phyloP scores from a whole-genome alignment of 179 eudicot species.

The Camellia oleifera region DNA sequence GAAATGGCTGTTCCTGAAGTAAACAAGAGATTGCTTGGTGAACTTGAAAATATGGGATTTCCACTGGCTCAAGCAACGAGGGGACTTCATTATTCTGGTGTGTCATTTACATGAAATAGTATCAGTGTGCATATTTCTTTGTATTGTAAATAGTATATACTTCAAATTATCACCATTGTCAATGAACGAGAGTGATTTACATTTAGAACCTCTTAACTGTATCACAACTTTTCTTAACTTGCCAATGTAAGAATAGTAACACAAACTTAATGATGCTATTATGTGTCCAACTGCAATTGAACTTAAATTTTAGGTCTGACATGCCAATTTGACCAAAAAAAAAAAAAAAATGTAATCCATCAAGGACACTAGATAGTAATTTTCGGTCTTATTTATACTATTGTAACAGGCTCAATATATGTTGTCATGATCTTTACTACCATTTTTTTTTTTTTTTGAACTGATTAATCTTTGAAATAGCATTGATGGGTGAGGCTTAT shows the following conservation, averaged over 20 bases:
- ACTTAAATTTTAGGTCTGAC: background rate
- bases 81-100: conserved; percentile 67
- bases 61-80: conserved; percentile 47
- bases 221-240: background rate
- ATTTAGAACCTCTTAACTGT: background rate
- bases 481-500: background rate
- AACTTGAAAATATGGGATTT: conserved; percentile 70
- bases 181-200: background rate
- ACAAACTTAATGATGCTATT: background rate
- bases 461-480: background rate
- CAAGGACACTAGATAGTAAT: background rate
- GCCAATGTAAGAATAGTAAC: background rate
- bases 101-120: conserved; percentile 17
- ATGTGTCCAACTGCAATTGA: background rate
- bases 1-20: conserved; percentile 71
- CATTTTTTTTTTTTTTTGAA: no score
- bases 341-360: background rate
- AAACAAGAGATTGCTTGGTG: conserved; percentile 42
- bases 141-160: background rate
- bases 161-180: background rate
- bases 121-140: background rate
- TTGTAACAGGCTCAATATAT: background rate
- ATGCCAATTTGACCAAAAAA: background rate
- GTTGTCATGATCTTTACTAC: background rate
- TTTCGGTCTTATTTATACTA: background rate